These are phyloP conservation scores for Cladosporium colombiae DNA, from an alignment of 2,329 filamentous ascomycete species.

Conservation along the genomic window DNA sequence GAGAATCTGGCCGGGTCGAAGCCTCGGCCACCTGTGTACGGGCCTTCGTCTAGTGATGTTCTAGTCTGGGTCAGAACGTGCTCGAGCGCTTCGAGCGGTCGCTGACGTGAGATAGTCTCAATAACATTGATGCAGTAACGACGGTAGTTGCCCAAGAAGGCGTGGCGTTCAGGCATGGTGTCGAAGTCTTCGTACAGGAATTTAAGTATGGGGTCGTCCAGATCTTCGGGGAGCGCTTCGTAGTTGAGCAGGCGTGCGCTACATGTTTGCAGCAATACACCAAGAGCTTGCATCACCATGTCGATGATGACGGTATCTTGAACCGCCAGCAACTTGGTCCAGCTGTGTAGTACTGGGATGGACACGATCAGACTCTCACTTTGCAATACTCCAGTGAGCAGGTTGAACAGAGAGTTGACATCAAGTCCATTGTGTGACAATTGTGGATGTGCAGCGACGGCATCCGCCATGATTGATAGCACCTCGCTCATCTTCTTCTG, in stretches of 20 bases:
- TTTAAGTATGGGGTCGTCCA: constrained; percentile 73
- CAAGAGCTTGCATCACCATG: constrained; percentile 64
- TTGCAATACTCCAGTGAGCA: constrained; percentile 76
- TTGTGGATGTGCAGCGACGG: constrained; percentile 75
- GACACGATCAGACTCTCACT: constrained; percentile 89
- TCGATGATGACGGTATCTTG: constrained; percentile 67
- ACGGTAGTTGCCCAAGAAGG: constrained; percentile 92
- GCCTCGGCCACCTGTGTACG: constrained; percentile 69
- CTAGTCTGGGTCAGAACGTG: constrained; percentile 84
- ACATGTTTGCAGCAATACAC: constrained; percentile 77
- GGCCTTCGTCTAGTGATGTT: constrained; percentile 64
- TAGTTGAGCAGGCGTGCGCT: constrained; percentile 83
- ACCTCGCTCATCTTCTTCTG: constrained; percentile 95
- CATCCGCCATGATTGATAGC: constrained; percentile 80
- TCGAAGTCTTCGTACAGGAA: constrained; percentile 94
- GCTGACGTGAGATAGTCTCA: constrained; percentile 79
- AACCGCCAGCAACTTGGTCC: constrained; percentile 78
- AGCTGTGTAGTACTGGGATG: constrained; percentile 86
- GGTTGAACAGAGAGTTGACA: constrained; percentile 72
- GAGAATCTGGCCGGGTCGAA: constrained; percentile 58
- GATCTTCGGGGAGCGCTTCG: constrained; percentile 80
- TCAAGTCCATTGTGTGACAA: constrained; percentile 64
- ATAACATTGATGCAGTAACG: constrained; percentile 87
- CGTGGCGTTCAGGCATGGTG: constrained; percentile 88
- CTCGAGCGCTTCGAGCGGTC: constrained; percentile 79